Conservation (phyloP, 1,139 yeast genomes). For the Suhomyces bribrorum region DNA sequence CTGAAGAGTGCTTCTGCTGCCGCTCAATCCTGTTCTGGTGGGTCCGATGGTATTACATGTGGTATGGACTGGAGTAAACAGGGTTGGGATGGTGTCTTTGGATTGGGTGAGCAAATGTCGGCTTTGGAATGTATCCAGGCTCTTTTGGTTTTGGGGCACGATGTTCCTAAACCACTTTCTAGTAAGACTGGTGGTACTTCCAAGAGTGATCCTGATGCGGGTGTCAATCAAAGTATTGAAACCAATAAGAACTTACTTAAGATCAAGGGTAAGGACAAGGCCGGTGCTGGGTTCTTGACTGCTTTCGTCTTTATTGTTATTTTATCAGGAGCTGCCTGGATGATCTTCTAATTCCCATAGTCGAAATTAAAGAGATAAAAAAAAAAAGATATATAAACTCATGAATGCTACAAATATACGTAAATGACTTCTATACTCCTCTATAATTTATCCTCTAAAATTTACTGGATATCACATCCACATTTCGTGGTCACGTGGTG, state of each 20-base stretch:
- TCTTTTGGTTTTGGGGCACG: conserved; percentile 45
- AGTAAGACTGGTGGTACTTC: conserved; percentile 62
- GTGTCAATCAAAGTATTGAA: conserved; percentile 26
- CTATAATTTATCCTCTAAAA: no score
- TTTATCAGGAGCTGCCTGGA: conserved; percentile 47
- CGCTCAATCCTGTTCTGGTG: conserved; percentile 82
- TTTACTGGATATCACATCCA: no score
- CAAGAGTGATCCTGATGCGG: conserved; percentile 48
- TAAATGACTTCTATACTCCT: no score
- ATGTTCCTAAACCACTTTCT: conserved; percentile 60
- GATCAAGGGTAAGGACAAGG: conserved; percentile 42
- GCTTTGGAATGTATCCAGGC: conserved; percentile 80
- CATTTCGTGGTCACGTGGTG: neutral
- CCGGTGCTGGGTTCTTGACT: conserved; percentile 51
- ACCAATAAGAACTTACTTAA: conserved; percentile 38
- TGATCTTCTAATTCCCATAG: conserved; percentile 37
- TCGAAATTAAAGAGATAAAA: no score
- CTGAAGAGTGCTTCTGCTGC: conserved; percentile 74
- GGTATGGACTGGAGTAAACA: conserved; percentile 73
- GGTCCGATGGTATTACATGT: conserved; percentile 86
- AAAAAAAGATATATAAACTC: no score
- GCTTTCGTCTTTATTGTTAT: conserved; percentile 41
- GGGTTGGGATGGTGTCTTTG: conserved; percentile 79
- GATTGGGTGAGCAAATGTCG: conserved; percentile 93
- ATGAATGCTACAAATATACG: no score